Conservation (phyloP, 2,329 filamentous ascomycete species). For the Phialocephala sp. region DNA sequence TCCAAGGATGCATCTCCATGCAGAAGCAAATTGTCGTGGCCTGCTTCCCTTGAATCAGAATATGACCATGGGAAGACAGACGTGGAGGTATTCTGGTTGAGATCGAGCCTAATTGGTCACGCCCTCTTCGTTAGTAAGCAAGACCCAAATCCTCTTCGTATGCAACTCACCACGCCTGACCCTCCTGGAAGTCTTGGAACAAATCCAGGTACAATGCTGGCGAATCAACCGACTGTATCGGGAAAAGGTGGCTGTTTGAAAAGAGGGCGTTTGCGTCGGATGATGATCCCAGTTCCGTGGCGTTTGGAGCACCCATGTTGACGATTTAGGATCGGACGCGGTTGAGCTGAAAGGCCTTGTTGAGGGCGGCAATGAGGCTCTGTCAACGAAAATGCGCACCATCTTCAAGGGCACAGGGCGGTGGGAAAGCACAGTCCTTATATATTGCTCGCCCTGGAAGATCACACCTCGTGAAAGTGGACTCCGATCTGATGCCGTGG, state of each 20-base stretch:
- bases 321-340: not conserved
- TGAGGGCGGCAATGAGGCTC: constrained; percentile 4
- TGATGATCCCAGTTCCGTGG: constrained; percentile 1
- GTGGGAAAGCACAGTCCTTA: not conserved
- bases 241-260: not conserved
- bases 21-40: not conserved
- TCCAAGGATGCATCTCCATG: not conserved
- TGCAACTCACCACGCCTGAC: not conserved
- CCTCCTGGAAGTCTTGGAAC: not conserved
- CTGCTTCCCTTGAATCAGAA: not conserved
- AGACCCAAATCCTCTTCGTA: not conserved
- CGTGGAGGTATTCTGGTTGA: not conserved
- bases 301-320: not conserved
- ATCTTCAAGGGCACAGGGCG: not conserved
- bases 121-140: constrained; percentile 5
- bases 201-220: not conserved
- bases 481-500: not conserved
- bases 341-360: not conserved
- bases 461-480: not conserved
- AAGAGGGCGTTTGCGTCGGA: constrained; percentile 6
- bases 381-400: not conserved
- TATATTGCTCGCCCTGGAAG: not conserved
- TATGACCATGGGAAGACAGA: not conserved
- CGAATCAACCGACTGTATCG: not conserved
- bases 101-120: not conserved